Percentiles rank a stretch among this genome's conserved stretches.
These are phyloP conservation scores for Xylaria sp. DNA, from an alignment of 2,329 filamentous ascomycete species.

Conservation along the genomic window DNA sequence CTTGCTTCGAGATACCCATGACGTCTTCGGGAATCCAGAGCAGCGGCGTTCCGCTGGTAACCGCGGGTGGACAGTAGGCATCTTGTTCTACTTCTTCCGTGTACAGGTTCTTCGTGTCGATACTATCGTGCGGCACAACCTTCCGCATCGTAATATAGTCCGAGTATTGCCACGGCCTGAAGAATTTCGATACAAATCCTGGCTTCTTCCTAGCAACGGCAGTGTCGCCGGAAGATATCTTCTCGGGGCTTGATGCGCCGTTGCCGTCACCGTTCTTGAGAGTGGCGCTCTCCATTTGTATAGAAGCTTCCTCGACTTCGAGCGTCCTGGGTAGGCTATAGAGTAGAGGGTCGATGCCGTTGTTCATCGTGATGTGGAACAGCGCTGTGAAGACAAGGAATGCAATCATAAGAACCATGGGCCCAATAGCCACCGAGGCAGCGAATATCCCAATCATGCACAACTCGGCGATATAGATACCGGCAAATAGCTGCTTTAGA, in stretches of 20 bases:
- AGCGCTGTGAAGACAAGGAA: slow-evolving; percentile 76
- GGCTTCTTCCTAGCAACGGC: slow-evolving; percentile 47
- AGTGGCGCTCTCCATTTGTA: slow-evolving; percentile 27
- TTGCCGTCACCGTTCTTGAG: slow-evolving; percentile 28
- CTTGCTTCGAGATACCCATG: slow-evolving; percentile 75
- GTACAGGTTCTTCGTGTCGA: slow-evolving; percentile 59
- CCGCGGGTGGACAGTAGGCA: slow-evolving; percentile 75
- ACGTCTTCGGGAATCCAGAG: slow-evolving; percentile 85
- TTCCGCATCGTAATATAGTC: slow-evolving; percentile 72
- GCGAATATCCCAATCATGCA: slow-evolving; percentile 86
- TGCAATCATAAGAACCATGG: slow-evolving; percentile 74
- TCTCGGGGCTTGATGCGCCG: slow-evolving; percentile 36
- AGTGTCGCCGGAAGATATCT: slow-evolving; percentile 26
- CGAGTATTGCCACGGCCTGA: slow-evolving; percentile 77
- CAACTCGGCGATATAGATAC: slow-evolving; percentile 79
- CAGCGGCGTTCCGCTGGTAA: slow-evolving; percentile 64
- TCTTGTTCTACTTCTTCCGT: slow-evolving; percentile 61
- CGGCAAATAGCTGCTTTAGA: slow-evolving; percentile 81
- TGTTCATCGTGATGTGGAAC: slow-evolving; percentile 74
- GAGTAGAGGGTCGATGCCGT: slow-evolving; percentile 74
- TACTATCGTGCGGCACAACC: slow-evolving; percentile 63
- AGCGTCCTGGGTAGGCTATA: slow-evolving; percentile 79
- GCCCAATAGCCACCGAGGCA: slow-evolving; percentile 67
- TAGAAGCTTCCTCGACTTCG: slow-evolving; percentile 49
- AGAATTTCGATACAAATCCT: slow-evolving; percentile 66